phyloP scores from a whole-genome alignment of 768 basidiomycete species.

The Xerocomus spinulosus region DNA sequence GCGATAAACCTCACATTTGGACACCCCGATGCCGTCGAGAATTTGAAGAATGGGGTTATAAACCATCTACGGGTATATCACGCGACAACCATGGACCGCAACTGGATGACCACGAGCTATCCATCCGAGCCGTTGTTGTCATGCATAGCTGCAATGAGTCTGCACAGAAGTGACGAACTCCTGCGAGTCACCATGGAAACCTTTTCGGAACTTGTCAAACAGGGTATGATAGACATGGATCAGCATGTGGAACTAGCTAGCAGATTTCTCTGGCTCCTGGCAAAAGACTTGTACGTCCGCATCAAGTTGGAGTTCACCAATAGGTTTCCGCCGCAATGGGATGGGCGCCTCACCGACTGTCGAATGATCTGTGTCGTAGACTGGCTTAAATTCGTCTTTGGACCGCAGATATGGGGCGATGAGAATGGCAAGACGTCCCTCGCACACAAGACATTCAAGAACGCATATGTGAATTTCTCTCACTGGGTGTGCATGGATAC shows the following conservation, averaged over 20 bases:
- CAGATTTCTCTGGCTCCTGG: neutral
- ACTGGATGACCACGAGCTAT: conserved; percentile 5
- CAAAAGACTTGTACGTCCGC: neutral
- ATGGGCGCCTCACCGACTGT: neutral
- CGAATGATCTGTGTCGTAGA: conserved; percentile 1
- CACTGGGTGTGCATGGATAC: neutral
- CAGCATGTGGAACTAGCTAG: neutral
- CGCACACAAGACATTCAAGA: neutral
- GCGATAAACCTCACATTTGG: neutral
- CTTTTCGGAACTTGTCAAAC: neutral
- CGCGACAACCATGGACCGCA: neutral
- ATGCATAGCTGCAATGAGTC: neutral
- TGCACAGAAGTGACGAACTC: neutral
- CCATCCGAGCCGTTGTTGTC: conserved; percentile 16
- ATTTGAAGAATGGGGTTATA: neutral
- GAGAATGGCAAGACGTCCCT: neutral
- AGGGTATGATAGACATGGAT: neutral
- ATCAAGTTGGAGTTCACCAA: neutral
- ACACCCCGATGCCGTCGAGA: neutral
- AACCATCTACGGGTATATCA: conserved; percentile 4
- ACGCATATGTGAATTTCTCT: neutral
- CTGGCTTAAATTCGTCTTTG: conserved; percentile 6
- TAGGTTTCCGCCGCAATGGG: neutral
- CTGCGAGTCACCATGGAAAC: neutral
- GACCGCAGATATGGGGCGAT: neutral